Conservation (phyloP, 2,329 filamentous ascomycete species). For the Aurifilum marmelostoma region DNA sequence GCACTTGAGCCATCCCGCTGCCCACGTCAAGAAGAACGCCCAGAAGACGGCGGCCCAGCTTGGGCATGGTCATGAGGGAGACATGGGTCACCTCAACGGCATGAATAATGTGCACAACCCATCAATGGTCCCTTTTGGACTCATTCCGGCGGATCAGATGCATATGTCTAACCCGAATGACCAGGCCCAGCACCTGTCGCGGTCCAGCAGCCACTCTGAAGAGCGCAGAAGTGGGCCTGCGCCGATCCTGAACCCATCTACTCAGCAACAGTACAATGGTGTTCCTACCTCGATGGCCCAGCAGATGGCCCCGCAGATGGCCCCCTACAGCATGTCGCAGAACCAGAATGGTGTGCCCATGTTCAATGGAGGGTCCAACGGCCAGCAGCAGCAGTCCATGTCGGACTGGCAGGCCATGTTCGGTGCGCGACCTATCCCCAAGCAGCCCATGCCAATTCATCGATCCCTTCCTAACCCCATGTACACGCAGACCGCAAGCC, state of each 20-base stretch:
- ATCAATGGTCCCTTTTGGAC: conserved; percentile 52
- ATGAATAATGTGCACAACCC: conserved; percentile 63
- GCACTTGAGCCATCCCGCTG: conserved; percentile 90
- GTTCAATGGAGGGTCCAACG: conserved; percentile 59
- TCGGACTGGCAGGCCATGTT: conserved; percentile 82
- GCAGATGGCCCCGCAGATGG: conserved; percentile 65
- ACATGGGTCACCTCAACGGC: conserved; percentile 60
- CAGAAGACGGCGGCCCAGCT: conserved; percentile 58
- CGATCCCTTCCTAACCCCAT: conserved; percentile 64
- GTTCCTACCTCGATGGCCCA: conserved; percentile 64
- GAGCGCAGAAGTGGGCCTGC: conserved; percentile 61
- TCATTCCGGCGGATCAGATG: conserved; percentile 58
- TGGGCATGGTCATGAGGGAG: conserved; percentile 50
- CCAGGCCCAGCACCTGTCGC: conserved; percentile 61
- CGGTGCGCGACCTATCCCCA: conserved; percentile 67
- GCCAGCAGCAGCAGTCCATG: conserved; percentile 62
- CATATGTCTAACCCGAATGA: conserved; percentile 57
- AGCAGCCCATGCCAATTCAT: conserved; percentile 50
- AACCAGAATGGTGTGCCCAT: conserved; percentile 67
- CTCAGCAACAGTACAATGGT: conserved; percentile 58
- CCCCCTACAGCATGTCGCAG: conserved; percentile 66
- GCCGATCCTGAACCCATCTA: conserved; percentile 53
- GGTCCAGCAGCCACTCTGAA: conserved; percentile 61
- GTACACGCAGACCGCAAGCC: conserved; percentile 70
- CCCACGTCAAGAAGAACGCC: conserved; percentile 80